Evolutionary conservation across 345 rosid species (phyloP), one percentile per base, ranked within the genome.

Genomic region (Ricinus communis): DNA sequence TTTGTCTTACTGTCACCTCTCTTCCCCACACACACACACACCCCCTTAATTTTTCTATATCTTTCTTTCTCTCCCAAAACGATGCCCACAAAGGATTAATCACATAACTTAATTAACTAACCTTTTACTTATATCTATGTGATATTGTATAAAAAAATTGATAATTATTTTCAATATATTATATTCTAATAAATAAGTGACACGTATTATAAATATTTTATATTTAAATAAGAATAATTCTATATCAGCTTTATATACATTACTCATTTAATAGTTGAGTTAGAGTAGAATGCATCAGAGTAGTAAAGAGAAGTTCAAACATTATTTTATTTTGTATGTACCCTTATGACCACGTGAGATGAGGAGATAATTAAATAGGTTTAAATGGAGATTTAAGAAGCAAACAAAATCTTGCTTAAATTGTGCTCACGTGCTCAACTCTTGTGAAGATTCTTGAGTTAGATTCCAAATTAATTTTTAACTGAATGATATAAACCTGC

Each of bases 1-100:
- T n/a, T n/a, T n/a, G n/a, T n/a, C n/a, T n/a, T n/a, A n/a, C n/a
- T 73, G 69, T 71, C 75, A 56, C 79, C 76, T 74, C 62, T 68
- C 28, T 60, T 18, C 62, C 69, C 78, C 75, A 55, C 77, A 55
- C 41, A 52, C 25, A 70, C n/a, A n/a, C n/a, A n/a, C n/a, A n/a
- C n/a, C n/a, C n/a, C n/a, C n/a, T n/a, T n/a, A n/a, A n/a, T n/a
- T n/a, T n/a, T n/a, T n/a, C n/a, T n/a, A n/a, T n/a, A n/a, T n/a
- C n/a, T n/a, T n/a, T n/a, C n/a, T n/a, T n/a, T n/a, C n/a, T n/a
- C n/a, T n/a, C n/a, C n/a, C n/a, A n/a, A n/a, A n/a, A n/a, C n/a
- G n/a, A n/a, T n/a, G n/a, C n/a, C n/a, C n/a, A n/a, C n/a, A n/a
- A n/a, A n/a, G n/a, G n/a, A n/a, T n/a, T n/a, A n/a, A n/a, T n/a